Conservation (phyloP, 2,329 filamentous ascomycete genomes). For the Neurospora sp. region DNA sequence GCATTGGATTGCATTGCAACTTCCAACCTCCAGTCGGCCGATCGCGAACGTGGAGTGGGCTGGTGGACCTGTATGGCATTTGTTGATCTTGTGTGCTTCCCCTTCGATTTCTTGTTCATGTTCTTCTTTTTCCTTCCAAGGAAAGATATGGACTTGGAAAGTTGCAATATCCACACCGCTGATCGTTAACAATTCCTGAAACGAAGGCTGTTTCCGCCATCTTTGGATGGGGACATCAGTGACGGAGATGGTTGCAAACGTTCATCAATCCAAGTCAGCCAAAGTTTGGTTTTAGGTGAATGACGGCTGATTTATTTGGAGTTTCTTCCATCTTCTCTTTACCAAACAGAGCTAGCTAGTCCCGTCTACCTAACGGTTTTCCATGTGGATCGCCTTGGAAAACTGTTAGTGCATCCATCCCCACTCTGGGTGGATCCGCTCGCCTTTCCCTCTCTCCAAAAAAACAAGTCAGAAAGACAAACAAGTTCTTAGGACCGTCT, state of each 20-base stretch:
- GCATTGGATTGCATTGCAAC: background rate
- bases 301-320: background rate
- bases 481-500: background rate
- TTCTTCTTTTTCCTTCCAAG: background rate
- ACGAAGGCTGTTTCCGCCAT: background rate
- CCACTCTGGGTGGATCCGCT: background rate
- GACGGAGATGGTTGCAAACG: background rate
- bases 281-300: background rate
- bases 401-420: background rate
- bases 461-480: background rate
- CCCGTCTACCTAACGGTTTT: background rate
- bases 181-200: background rate
- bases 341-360: no score
- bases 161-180: background rate
- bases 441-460: background rate
- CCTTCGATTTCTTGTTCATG: background rate
- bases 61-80: background rate
- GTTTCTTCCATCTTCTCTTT: background rate
- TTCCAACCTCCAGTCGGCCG: background rate
- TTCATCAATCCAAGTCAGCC: background rate
- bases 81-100: background rate
- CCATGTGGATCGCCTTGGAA: background rate
- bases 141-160: background rate
- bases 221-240: background rate
- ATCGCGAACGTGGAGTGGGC: background rate